Evolutionary conservation across 2,329 filamentous ascomycete genomes (phyloP).

Genomic region (Talaromyces islandicus): DNA sequence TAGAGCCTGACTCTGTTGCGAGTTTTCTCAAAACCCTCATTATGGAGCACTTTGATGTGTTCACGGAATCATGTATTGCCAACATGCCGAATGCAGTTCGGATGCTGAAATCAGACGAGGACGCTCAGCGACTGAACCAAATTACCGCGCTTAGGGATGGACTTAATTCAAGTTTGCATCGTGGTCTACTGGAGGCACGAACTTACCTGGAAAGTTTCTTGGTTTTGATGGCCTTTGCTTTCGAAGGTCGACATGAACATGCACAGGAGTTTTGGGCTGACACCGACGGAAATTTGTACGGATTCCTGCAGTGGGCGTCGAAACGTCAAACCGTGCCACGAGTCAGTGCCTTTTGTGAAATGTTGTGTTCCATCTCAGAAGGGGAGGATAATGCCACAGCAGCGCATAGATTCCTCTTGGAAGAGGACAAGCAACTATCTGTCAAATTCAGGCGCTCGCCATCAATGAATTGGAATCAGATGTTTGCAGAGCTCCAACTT

Average conservation of each 20-base stretch:
- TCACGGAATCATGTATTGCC: constrained; percentile 87
- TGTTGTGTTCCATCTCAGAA: constrained; percentile 81
- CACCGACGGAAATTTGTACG: constrained; percentile 84
- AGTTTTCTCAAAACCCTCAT: constrained; percentile 65
- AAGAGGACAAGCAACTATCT: constrained; percentile 69
- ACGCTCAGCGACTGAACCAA: constrained; percentile 60
- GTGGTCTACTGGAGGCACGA: constrained; percentile 35
- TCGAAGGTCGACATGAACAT: constrained; percentile 76
- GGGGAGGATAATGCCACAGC: constrained; percentile 76
- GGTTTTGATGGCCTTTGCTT: constrained; percentile 85
- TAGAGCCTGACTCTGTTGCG: constrained; percentile 64
- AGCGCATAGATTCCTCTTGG: constrained; percentile 82
- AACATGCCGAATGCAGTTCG: constrained; percentile 91
- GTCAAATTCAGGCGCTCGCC: constrained; percentile 76
- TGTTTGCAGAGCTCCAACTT: constrained; percentile 82
- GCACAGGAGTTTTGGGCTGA: constrained; percentile 89
- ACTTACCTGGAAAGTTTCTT: constrained; percentile 81
- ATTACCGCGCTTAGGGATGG: constrained; percentile 41
- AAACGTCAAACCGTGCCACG: constrained; percentile 91
- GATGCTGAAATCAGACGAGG: constrained; percentile 79
- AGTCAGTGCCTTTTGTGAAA: constrained; percentile 93
- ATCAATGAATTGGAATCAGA: constrained; percentile 87
- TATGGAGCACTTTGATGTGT: constrained; percentile 76
- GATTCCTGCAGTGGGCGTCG: constrained; percentile 96
- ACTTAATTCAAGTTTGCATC: constrained; percentile 33